Percentiles rank a stretch among this genome's conserved stretches.
These are phyloP conservation scores for Sporothrix globosa DNA, from an alignment of 2,329 filamentous ascomycete species.

Conservation along the genomic window DNA sequence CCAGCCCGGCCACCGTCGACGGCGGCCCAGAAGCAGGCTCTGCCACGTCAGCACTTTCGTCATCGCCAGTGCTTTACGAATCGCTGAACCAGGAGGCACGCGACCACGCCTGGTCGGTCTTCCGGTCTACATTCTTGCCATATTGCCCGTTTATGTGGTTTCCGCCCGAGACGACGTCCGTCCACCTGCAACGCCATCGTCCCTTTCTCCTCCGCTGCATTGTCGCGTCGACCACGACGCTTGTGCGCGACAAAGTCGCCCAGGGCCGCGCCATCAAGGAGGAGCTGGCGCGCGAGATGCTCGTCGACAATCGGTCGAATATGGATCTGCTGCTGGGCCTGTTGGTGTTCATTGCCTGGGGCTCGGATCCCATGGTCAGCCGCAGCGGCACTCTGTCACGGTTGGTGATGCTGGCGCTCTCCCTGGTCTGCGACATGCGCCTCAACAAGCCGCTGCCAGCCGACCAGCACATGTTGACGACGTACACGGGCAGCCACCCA, in stretches of 20 bases:
- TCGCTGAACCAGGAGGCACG: constrained; percentile 9
- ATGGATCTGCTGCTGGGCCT: constrained; percentile 46
- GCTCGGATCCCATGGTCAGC: constrained; percentile 20
- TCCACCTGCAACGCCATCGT: constrained; percentile 45
- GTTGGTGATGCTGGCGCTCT: constrained; percentile 47
- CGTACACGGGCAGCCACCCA: not conserved
- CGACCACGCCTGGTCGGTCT: constrained; percentile 39
- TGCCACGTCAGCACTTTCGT: not conserved
- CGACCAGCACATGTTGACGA: constrained; percentile 27
- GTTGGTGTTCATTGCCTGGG: constrained; percentile 51
- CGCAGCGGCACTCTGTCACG: constrained; percentile 38
- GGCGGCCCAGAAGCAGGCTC: not conserved
- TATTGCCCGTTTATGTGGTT: constrained; percentile 43
- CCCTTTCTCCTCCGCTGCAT: constrained; percentile 60
- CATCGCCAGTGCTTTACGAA: not conserved
- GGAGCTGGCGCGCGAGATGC: constrained; percentile 51
- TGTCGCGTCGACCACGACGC: constrained; percentile 51
- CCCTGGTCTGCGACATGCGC: constrained; percentile 51
- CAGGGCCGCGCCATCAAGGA: constrained; percentile 49
- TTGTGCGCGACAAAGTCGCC: constrained; percentile 46
- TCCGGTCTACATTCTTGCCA: constrained; percentile 47
- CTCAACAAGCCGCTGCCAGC: constrained; percentile 42
- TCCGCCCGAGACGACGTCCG: constrained; percentile 44
- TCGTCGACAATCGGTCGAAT: constrained; percentile 43
- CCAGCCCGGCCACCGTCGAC: not conserved